Evolutionary conservation across 192 early-diverging fungal species (phyloP).

Genomic region (Coemansia reversa): DNA sequence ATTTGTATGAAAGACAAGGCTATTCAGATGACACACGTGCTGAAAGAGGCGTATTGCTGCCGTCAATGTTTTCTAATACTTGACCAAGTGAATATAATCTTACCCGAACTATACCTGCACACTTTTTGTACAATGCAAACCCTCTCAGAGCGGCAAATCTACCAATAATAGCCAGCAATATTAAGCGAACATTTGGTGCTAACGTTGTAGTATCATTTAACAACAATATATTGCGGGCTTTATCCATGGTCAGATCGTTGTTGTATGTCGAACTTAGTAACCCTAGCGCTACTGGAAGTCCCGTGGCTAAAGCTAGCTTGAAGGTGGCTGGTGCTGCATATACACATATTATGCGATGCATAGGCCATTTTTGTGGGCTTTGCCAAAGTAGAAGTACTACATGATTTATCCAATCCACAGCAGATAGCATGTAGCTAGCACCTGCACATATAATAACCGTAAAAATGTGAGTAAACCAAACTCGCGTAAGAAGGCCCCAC

Average conservation of each 20-base stretch:
- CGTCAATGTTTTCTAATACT: constrained; percentile 13
- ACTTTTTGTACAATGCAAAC: neutral
- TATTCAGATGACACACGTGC: neutral
- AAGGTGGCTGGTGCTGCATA: neutral
- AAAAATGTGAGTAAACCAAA: neutral
- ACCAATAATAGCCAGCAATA: neutral
- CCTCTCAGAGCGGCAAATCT: neutral
- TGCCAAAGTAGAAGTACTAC: neutral
- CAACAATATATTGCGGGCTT: neutral
- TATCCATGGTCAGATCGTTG: neutral
- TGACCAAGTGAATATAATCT: neutral
- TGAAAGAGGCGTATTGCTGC: neutral
- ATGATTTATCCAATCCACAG: neutral
- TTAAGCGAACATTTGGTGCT: neutral
- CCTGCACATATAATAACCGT: neutral
- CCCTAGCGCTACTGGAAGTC: neutral
- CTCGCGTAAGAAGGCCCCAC: neutral
- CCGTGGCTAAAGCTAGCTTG: neutral
- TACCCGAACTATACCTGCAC: neutral
- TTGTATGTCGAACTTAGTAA: neutral
- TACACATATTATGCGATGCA: neutral
- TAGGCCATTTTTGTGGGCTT: neutral
- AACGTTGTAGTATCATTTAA: constrained; percentile 1
- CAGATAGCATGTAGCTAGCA: neutral
- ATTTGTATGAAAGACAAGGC: neutral